Conservation (phyloP, 495 filamentous ascomycete species). For the Penicillium lagena region DNA sequence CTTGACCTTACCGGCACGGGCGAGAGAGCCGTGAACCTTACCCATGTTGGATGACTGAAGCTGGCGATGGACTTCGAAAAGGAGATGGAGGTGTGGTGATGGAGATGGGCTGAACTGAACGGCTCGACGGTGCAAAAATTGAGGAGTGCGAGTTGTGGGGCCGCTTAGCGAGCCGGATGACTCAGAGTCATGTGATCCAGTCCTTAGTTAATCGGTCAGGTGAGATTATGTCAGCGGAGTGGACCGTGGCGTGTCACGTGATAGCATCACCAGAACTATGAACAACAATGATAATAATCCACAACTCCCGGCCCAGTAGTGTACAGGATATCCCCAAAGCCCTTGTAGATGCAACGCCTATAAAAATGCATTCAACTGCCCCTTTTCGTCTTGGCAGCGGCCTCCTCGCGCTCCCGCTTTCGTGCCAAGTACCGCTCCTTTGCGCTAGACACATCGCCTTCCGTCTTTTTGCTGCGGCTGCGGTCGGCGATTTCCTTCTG, state of each 20-base stretch:
- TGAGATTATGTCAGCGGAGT: background rate
- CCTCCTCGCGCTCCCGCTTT: conserved; percentile 73
- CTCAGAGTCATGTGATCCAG: conserved; percentile 10
- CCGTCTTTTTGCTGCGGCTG: conserved; percentile 67
- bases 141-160: conserved; percentile 24
- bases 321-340: background rate
- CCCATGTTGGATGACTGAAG: conserved; percentile 27
- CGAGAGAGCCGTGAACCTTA: conserved; percentile 51
- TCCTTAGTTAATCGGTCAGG: no score
- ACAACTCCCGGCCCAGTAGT: conserved; percentile 1
- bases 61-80: conserved; percentile 16
- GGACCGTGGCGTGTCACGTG: background rate
- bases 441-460: conserved; percentile 75
- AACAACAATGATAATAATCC: background rate
- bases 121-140: conserved; percentile 23
- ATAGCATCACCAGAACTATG: background rate
- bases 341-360: conserved; percentile 3
- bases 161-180: conserved; percentile 20
- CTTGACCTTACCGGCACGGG: conserved; percentile 96
- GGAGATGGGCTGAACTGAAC: conserved; percentile 6
- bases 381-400: conserved; percentile 24
- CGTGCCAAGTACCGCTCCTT: conserved; percentile 82
- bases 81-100: conserved; percentile 17
- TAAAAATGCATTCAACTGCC: background rate
- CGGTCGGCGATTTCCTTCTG: conserved; percentile 62